Evolutionary conservation across 306 rosid genomes (phyloP).

Genomic region (Begonia loranthoides): DNA sequence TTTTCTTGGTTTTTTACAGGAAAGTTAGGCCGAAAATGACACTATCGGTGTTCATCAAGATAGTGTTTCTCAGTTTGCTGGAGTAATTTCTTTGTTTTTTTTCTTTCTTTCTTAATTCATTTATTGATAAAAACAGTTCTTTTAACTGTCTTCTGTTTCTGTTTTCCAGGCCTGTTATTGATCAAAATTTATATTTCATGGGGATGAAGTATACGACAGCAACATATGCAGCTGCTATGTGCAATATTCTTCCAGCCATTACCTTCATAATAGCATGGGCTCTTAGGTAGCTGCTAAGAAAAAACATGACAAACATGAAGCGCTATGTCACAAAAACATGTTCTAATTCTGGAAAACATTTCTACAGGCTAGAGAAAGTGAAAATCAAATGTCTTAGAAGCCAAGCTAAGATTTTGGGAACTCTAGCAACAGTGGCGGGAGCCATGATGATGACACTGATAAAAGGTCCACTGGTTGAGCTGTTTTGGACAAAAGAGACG

Average conservation of each 20-base stretch:
- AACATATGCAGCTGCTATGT: constrained; percentile 77
- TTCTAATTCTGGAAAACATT: not conserved
- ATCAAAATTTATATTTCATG: constrained; percentile 65
- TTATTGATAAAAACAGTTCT: not conserved
- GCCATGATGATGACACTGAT: constrained; percentile 76
- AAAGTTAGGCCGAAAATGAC: constrained; percentile 86
- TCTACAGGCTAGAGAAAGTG: constrained; percentile 54
- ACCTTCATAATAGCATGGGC: constrained; percentile 68
- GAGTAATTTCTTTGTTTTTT: constrained; percentile 34
- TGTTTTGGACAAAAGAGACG: constrained; percentile 30
- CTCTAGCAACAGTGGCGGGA: constrained; percentile 66
- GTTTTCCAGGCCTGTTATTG: constrained; percentile 76
- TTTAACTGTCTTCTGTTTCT: not conserved
- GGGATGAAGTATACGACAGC: constrained; percentile 92
- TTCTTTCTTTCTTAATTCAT: not conserved
- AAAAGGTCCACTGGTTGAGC: constrained; percentile 56
- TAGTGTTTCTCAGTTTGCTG: constrained; percentile 46
- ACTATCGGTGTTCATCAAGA: constrained; percentile 49
- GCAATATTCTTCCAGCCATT: constrained; percentile 74
- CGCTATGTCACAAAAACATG: too few species aligned
- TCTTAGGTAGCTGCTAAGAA: constrained; percentile 32
- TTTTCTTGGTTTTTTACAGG: constrained; percentile 23
- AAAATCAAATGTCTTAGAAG: constrained; percentile 39
- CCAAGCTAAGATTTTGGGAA: constrained; percentile 77
- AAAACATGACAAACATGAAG: not conserved